Evolutionary conservation across 2,329 filamentous ascomycete species (phyloP).

Genomic region (Exophiala bonariae): DNA sequence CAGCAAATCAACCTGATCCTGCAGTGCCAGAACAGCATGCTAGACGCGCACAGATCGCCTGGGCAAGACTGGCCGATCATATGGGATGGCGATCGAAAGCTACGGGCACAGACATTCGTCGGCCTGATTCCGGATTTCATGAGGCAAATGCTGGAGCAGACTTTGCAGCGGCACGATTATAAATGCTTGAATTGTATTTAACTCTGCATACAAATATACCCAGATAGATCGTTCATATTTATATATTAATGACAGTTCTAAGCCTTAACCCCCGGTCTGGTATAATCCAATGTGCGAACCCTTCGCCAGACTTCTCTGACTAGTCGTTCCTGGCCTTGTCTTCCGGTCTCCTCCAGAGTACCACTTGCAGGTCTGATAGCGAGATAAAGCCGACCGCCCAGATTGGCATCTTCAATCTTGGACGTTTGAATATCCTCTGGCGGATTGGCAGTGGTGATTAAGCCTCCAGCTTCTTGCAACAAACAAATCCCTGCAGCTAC

Average conservation of each 20-base stretch:
- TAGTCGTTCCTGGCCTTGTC: constrained; percentile 67
- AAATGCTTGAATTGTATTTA: not conserved
- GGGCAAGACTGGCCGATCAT: constrained; percentile 19
- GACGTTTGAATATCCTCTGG: constrained; percentile 58
- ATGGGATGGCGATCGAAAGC: constrained; percentile 19
- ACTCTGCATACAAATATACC: not conserved
- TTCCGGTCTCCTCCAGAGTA: constrained; percentile 60
- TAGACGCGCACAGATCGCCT: constrained; percentile 17
- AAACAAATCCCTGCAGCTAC: constrained; percentile 75
- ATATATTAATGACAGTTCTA: constrained; percentile 1
- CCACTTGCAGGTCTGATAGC: constrained; percentile 70
- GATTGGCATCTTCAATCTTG: constrained; percentile 46
- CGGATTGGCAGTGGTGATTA: constrained; percentile 73
- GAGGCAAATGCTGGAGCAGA: not conserved
- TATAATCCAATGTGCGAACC: constrained; percentile 66
- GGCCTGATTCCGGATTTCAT: constrained; percentile 1
- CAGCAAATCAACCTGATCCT: constrained; percentile 18
- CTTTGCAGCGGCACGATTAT: constrained; percentile 2
- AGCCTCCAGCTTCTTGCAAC: constrained; percentile 69
- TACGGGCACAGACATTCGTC: not conserved
- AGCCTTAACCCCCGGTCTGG: constrained; percentile 55
- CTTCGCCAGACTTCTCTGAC: constrained; percentile 73
- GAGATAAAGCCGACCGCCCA: constrained; percentile 70
- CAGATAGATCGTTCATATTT: constrained; percentile 2
- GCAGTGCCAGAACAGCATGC: constrained; percentile 24